These are phyloP conservation scores for Sphaerobolus stellatus DNA, from an alignment of 1,284 basidiomycete species.

Conservation along the genomic window DNA sequence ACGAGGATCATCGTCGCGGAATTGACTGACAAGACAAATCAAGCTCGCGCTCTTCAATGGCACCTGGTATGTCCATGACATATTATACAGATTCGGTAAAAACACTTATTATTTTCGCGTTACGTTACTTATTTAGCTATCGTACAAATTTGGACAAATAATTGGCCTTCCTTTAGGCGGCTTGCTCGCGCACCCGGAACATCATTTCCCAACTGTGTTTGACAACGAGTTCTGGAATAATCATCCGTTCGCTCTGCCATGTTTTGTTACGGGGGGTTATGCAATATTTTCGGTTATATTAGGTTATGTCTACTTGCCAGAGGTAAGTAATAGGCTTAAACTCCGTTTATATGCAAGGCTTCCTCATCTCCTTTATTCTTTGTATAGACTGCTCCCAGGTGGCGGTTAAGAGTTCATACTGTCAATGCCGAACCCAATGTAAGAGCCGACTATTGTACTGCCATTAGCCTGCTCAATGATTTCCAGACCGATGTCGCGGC, in stretches of 20 bases:
- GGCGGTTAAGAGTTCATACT: constrained; percentile 21
- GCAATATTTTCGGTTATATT: constrained; percentile 7
- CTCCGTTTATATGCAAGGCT: background rate
- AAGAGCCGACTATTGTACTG: too few relatives aligned
- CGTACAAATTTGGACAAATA: constrained; percentile 13
- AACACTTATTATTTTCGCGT: background rate
- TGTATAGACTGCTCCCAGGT: too few relatives aligned
- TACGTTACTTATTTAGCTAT: background rate
- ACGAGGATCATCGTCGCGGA: constrained; percentile 6
- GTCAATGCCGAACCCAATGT: constrained; percentile 10
- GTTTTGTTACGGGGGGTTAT: constrained; percentile 14
- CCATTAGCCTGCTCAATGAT: too few relatives aligned
- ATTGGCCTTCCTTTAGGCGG: constrained; percentile 15
- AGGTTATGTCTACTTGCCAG: constrained; percentile 7
- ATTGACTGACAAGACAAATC: constrained; percentile 10
- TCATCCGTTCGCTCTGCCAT: constrained; percentile 17
- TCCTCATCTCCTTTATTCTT: too few relatives aligned
- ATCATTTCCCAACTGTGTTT: constrained; percentile 12
- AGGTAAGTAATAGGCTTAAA: constrained; percentile 5
- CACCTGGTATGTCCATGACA: background rate
- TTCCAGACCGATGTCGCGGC: too few relatives aligned
- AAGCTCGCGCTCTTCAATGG: constrained; percentile 4
- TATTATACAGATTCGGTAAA: background rate
- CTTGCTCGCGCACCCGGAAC: constrained; percentile 15
- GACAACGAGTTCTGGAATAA: constrained; percentile 11